Evolutionary conservation across 2,329 filamentous ascomycete genomes (phyloP), one percentile per base, ranked within the genome.

Genomic region (Beauveria sp.): DNA sequence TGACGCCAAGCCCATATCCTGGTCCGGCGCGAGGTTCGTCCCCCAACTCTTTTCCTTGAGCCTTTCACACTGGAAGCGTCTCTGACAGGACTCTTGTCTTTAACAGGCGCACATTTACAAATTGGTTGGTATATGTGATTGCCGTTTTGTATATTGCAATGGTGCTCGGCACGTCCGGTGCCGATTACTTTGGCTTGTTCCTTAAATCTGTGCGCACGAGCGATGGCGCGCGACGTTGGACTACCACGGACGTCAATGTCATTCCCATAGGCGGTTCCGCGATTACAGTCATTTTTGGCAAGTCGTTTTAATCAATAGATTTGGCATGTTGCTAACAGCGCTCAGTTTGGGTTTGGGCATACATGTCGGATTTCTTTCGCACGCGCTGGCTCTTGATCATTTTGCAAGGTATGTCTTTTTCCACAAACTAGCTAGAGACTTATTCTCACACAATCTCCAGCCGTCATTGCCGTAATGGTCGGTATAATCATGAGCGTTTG

Each of bases 401-500:
- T 7, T 66, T 71, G 2, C 80, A 83, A 69, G 73, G 74, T 72
- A 64, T 52, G 64, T 16, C n/a, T 2, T 2, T 45, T 3, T 43
- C 12, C 8, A n/a, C 18, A 28, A 60, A 14, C 63, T 31, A 43
- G 24, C 5, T 16, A 10, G 38, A 12, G 5, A 12, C 10, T 43
- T 14, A 9, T 4, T 31, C 38, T 62, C 12, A 64, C 26, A 22
- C 16, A 12, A 3, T 18, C 3, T 9, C 18, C 14, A 69, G 76
- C 72, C 20, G 56, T 76, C 2, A 80, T 83, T 54, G 79, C 76
- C 1, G 69, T 81, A 3, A 70, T 81, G 3, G 76, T 77, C 1
- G 76, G 74, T 60, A 79, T 82, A 34, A 78, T 77, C n/a, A 81
- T 83, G 79, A 80, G 74, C 24, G 69, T 81, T n/a, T 83, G 80